Base-by-base conservation (phyloP, 108 stramenopile species). In the Pseudonitzschia pungens region DNA sequence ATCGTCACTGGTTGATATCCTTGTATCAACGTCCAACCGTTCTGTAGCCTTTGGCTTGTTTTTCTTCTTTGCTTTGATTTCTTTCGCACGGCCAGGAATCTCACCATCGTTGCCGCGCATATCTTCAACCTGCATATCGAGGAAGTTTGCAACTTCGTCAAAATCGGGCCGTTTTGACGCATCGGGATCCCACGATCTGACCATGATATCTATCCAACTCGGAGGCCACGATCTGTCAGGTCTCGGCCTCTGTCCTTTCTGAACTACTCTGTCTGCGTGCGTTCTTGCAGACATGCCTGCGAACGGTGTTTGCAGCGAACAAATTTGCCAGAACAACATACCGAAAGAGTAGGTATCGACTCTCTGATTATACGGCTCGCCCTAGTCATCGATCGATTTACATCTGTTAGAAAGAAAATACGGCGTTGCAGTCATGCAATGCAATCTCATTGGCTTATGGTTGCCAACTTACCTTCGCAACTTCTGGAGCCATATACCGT, bases 281-380 rank as follows among this genome's bases (percentile, higher is more conserved):
- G 85, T 82, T 65, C 84, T 88, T 22, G 84, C 83, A n/a, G 76
- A 74, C 50, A 83, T 87, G 24, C 87, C 88, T 0, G 87, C 81
- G 71, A 85, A 95, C 0, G 94, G 94, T 15, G 87, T 87, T 40
- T 88, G 84, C 29, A 95, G 70, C 9, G 94, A 86, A 60, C 94
- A 95, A 36, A 92, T 78, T 62, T 95, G 94, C 83, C 86, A 87
- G 69, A 92, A 89, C n/a, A 95, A 72, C 27, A 95, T 83, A 2
- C 91, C 94, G 78, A 95, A 95, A 28, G 85, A 87, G 71, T 92
- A 95, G 14, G 89, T 69, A 73, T 95, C 94, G 0, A 91, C 94
- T 5, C 81, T 77, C 20, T 87, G 78, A 52, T 86, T 78, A 79
- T 95, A 95, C 32, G 91, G 87, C 33, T 76, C 70, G 33, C 86